Evolutionary conservation across 768 basidiomycete species (phyloP), one percentile per base, ranked within the genome.

Genomic region (Asterophora parasitica): DNA sequence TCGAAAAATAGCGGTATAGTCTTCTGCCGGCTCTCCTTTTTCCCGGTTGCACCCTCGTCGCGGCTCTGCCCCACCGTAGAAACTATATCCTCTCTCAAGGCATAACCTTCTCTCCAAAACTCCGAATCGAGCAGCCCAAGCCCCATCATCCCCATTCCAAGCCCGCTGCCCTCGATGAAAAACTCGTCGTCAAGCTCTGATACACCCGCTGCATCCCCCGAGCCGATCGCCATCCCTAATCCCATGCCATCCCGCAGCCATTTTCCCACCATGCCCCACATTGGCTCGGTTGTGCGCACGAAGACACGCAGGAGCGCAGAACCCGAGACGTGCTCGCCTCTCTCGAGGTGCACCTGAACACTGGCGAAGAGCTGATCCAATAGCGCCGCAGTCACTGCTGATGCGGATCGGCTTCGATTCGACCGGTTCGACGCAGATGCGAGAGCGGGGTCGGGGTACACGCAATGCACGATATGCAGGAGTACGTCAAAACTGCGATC

Each of bases 191-290:
- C 81, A 1, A 84, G 68, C 35, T 70, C 71, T 41, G 65, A 68
- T 11, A 63, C 61, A 13, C 54, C 58, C 26, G 55, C 43, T 4
- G 61, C 60, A 15, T 56, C 57, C 32, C 59, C 60, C 10, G 55
- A 52, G 48, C 70, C 56, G 49, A 66, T 46, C 37, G 69, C 63
- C 48, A 71, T 53, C 7, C 70, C 66, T 8, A 75, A 58, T 4
- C 80, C 80, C 81, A 86, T 86, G 0, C 89, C 89, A 54, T 84
- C 74, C 39, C 70, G 74, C 44, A 92, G 64, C 90, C 89, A 92
- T 46, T 69, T 68, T 20, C 79, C 77, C 2, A 85, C 70, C 81
- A 85, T 85, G 5, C 56, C 58, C 90, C 90, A 92, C 7, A 84
- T 66, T 0, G 89, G 87, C 58, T 85, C 86, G 0, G 78, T 78